Base-by-base conservation (phyloP, 441 rosid species). In the Sinapis alba region DNA sequence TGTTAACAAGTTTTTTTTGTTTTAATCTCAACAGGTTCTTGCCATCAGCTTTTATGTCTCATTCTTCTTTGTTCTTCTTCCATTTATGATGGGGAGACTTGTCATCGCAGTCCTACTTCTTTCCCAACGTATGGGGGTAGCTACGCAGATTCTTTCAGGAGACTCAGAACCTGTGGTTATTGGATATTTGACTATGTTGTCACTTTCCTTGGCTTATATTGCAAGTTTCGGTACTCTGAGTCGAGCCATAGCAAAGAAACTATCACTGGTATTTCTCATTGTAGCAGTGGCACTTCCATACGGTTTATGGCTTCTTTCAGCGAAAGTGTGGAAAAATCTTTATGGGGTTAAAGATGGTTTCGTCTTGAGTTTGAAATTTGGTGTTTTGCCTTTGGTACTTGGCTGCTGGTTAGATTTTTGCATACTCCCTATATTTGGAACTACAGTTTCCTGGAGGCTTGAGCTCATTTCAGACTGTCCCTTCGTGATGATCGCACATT, bases 371-470 rank as follows among this genome's bases (percentile, higher is more conserved):
- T 19, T 68, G 11, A 68, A 68, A 9, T 20, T 68, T 54, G 72
- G 63, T 21, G 19, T 56, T 5, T 21, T 34, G 0, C 72, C 72
- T 12, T n/a, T 54, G 16, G 10, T 56, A n/a, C 6, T 68, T n/a
- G 72, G 72, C 15, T 68, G 15, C 72, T 68, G 72, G 72, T 15
- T 68, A 0, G 53, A 68, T 36, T 20, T 68, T 26, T 68, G 63
- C 63, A 36, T 6, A 5, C 18, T 68, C 23, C 72, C 72, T 68
- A 15, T 68, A 56, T 0, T 51, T 2, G 72, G 63, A 68, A 23
- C 51, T 5, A 10, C 53, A 5, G 3, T 68, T 30, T 21, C 72
- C 24, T 7, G 16, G 27, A 68, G 53, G 59, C 64, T 68, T 68
- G 72, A 68, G 63, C 0, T 34, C 7, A 1, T 68, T 34, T 54